Evolutionary conservation across 352 stramenopile genomes (phyloP).

Genomic region (Phytopythium mirpurense): DNA sequence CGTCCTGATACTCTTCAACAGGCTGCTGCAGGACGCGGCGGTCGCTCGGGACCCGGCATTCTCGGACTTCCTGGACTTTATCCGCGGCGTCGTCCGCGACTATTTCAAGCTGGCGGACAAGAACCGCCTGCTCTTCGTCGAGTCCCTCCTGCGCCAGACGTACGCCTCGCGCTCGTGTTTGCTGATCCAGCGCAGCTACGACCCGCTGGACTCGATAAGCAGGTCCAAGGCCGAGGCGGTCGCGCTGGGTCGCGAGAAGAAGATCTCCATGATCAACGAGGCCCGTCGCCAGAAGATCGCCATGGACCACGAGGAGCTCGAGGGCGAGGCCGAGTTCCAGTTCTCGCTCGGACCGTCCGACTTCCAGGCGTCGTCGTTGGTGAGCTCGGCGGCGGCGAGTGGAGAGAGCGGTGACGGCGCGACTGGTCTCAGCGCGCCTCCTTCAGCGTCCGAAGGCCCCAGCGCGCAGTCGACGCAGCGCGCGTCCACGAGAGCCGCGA

Average conservation of each 20-base stretch:
- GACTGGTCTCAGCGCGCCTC: background rate
- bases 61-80: conserved; percentile 73
- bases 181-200: conserved; percentile 73
- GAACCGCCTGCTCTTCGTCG: conserved; percentile 80
- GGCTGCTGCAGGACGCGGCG: conserved; percentile 74
- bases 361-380: conserved; percentile 52
- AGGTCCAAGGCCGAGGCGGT: conserved; percentile 60
- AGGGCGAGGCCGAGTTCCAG: conserved; percentile 77
- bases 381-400: conserved; percentile 8
- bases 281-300: conserved; percentile 61
- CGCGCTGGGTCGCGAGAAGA: conserved; percentile 50
- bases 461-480: conserved; percentile 21
- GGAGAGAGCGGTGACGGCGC: background rate
- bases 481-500: conserved; percentile 22
- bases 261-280: conserved; percentile 56
- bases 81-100: conserved; percentile 65
- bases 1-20: conserved; percentile 75
- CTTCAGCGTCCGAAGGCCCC: background rate
- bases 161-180: conserved; percentile 65
- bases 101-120: conserved; percentile 77
- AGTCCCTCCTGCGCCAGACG: conserved; percentile 61
- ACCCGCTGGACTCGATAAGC: conserved; percentile 53
- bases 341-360: conserved; percentile 57
- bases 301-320: conserved; percentile 68
- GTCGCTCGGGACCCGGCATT: conserved; percentile 59